Conservation (phyloP, 2,329 filamentous ascomycete species). For the Cryphonectria parasitica region DNA sequence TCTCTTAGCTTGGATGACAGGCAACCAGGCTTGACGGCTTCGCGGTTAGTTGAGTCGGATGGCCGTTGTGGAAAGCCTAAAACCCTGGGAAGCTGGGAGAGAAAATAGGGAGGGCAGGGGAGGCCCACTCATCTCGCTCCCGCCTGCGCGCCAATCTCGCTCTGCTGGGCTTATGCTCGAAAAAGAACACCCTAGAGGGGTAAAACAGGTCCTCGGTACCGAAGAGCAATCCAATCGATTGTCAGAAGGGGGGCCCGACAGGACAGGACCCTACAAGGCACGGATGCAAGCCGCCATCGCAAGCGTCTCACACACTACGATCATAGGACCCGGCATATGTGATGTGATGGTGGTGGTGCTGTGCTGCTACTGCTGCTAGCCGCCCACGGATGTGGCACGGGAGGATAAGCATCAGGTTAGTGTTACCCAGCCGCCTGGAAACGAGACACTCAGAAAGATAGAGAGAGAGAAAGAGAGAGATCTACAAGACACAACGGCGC, state of each 20-base stretch:
- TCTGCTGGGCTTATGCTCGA: background rate
- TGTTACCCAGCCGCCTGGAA: background rate
- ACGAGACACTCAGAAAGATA: no score
- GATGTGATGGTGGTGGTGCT: no score
- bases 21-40: conserved; percentile 4
- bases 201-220: background rate
- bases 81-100: background rate
- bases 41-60: background rate
- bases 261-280: background rate
- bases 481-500: background rate
- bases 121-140: conserved; percentile 7
- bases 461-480: background rate
- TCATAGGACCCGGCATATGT: conserved; percentile 1
- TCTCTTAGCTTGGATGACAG: background rate
- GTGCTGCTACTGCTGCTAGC: background rate
- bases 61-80: background rate
- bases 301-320: background rate
- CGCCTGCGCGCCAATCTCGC: conserved; percentile 4
- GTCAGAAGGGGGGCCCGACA: background rate
- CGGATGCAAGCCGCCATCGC: background rate
- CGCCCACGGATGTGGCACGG: background rate
- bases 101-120: background rate
- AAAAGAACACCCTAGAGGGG: background rate
- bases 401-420: background rate
- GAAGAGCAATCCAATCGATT: background rate